phyloP scores from a whole-genome alignment of 2,329 filamentous ascomycete species.

The Colletotrichum liriopes region DNA sequence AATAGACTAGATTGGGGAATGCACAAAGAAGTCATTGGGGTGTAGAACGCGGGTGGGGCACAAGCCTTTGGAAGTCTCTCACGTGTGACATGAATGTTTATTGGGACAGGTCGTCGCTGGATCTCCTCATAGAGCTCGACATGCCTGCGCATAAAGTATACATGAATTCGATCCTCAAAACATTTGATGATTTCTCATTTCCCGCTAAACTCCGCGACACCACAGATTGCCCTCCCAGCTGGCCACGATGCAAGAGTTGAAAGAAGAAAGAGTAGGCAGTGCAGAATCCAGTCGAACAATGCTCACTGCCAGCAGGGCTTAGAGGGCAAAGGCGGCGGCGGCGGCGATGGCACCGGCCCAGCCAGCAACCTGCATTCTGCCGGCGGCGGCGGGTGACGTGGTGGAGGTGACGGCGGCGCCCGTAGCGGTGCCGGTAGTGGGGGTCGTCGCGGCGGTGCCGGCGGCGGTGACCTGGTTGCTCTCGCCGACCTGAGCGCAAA shows the following conservation, averaged over 20 bases:
- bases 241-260: not conserved
- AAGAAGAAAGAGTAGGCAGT: not conserved
- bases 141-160: not conserved
- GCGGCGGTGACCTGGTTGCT: slow-evolving; percentile 5
- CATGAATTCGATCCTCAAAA: not conserved
- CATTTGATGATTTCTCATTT: not conserved
- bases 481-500: slow-evolving; percentile 45
- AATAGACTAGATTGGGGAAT: slow-evolving; percentile 6
- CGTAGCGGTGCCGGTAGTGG: slow-evolving; percentile 44
- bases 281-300: not conserved
- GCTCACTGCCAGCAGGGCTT: slow-evolving; percentile 22
- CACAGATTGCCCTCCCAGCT: not conserved
- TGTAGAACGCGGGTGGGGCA: too few species aligned
- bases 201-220: slow-evolving; percentile 15
- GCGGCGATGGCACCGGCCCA: slow-evolving; percentile 52
- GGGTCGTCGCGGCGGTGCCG: slow-evolving; percentile 37
- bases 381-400: slow-evolving; percentile 46
- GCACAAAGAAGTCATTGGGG: not conserved
- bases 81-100: not conserved
- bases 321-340: slow-evolving; percentile 52
- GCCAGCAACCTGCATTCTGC: slow-evolving; percentile 47
- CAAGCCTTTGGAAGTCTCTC: not conserved
- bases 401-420: slow-evolving; percentile 37
- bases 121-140: slow-evolving; percentile 4
- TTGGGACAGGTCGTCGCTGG: not conserved